Evolutionary conservation across 352 stramenopile species (phyloP), one percentile per base, ranked within the genome.

Genomic region (Pythium insidiosum): DNA sequence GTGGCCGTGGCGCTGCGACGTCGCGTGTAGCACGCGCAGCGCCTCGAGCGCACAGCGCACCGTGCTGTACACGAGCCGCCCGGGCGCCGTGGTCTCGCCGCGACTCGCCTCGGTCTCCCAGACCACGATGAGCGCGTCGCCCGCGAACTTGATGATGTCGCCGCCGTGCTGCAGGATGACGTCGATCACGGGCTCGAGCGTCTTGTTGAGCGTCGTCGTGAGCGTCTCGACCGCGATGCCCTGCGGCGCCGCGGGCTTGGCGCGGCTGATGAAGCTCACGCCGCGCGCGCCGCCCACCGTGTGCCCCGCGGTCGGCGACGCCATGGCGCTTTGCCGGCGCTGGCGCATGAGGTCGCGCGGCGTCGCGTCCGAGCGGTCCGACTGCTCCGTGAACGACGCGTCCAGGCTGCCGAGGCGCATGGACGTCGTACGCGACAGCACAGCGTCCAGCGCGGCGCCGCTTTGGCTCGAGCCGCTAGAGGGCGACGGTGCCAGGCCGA

Each of bases 141-240:
- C 78, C 24, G 75, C 78, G 50, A 90, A 90, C 40, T 90, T 90
- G 52, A 90, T 85, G 42, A 90, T 90, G 41, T 90, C 78, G 6
- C 74, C 78, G 5, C 68, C 68, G 42, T 85, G 72, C 39, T 80
- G 66, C 5, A 81, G 45, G 31, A 90, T 88, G 6, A 88, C 73
- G 26, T 87, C 61, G 26, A 90, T 90, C 2, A 90, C 78, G 1
- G 73, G 73, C 19, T 85, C 78, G 1, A 89, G 66, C 20, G 68
- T 89, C 36, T 87, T 81, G 65, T 89, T 89, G 24, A 89, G 60
- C 16, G 64, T 71, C n/a, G 62, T 86, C 0, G 76, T 87, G 16
- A 89, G 56, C 0, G 69, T 83, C 35, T 89, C 76, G 5, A 89
- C 73, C 0, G 76, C 76, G 22, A 75, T 80, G 1, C 76, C 73